Evolutionary conservation across 1,284 basidiomycete species (phyloP), one percentile per base, ranked within the genome.

Genomic region (Phaffia rhodozyma): DNA sequence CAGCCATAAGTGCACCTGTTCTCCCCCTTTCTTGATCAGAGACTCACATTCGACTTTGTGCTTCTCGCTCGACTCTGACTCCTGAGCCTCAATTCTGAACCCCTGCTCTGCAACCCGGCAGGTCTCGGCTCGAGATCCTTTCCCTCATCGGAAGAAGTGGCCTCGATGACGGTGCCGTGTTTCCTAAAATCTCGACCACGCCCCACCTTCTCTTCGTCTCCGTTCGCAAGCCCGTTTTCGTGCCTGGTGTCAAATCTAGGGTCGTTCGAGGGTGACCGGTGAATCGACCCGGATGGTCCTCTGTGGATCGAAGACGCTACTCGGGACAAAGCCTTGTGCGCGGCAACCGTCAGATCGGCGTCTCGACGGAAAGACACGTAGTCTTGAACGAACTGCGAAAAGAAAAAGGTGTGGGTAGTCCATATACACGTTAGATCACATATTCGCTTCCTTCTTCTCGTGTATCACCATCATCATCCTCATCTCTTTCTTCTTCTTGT

Each of bases 291-390:
- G 13, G 38, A 43, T 25, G 47, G 38, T 30, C 43, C 51, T 30
- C 29, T n/a, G 23, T 34, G 29, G 25, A 32, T 21, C 47, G 48
- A n/a, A 20, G 18, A 27, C 51, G 50, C 27, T 23, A 9, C 59
- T 25, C 16, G 32, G n/a, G 16, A 32, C 27, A 23, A 27, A 27
- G 43, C 50, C 53, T 55, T 48, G 11, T 34, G 60, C 16, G 58
- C 38, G 25, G 51, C 32, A 49, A 61, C 61, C 49, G 47, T 49
- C 18, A 60, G 43, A 21, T 65, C 59, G 48, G 51, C 53, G 20
- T 65, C 64, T n/a, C 64, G 54, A 18, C 64, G 55, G 49, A 56
- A 25, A 5, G n/a, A 29, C n/a, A 65, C 55, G 56, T 61, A 65
- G 49, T 65, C 64, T 23, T 57, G 20, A 9, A 47, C 29, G 56